Evolutionary conservation across 441 rosid genomes (phyloP), one percentile per base, ranked within the genome.

Genomic region (Gossypium schwendimanii): DNA sequence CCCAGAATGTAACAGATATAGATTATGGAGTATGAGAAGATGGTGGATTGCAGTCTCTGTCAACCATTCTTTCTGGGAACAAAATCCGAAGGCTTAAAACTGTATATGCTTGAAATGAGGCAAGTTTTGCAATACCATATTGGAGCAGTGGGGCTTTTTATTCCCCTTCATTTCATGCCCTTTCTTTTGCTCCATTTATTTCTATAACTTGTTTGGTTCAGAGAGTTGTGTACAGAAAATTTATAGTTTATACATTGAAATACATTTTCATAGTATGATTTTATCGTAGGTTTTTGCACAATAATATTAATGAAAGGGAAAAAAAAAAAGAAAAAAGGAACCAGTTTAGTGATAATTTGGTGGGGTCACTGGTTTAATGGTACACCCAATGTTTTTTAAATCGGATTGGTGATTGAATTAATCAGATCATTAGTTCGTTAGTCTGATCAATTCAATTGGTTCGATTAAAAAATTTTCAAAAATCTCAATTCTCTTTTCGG

Each of bases 1-100:
- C 84, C 33, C 91, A 87, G 69, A 93, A 86, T 77, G 36, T 84
- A 63, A 85, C 97, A 2, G 97, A 93, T 78, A 86, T 95, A 23
- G 97, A 95, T 81, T 93, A 93, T 59, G 89, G 85, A 72, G 75
- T 93, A 76, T 87, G 84, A 85, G 17, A 69, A 45, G 45, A 24
- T 4, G 18, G 72, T 45, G 58, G 17, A 8, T 33, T 6, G 6
- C 23, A 4, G 15, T 67, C 9, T 24, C 14, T 8, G 59, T 4
- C 39, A 31, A 3, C 59, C 59, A 8, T 67, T n/a, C 24, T 50
- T 49, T 15, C n/a, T 4, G 15, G 24, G 59, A 26, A 49, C 24
- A 17, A 49, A 15, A 20, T 4, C 50, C 24, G 20, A 17, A 59
- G 70, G 14, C 74, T 54, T 49, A 3, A 44, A 45, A 65, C 5